Percentiles rank a stretch among this genome's conserved stretches.
phyloP scores from a whole-genome alignment of 2,329 filamentous ascomycete genomes.

The Xylariaceae sp. region DNA sequence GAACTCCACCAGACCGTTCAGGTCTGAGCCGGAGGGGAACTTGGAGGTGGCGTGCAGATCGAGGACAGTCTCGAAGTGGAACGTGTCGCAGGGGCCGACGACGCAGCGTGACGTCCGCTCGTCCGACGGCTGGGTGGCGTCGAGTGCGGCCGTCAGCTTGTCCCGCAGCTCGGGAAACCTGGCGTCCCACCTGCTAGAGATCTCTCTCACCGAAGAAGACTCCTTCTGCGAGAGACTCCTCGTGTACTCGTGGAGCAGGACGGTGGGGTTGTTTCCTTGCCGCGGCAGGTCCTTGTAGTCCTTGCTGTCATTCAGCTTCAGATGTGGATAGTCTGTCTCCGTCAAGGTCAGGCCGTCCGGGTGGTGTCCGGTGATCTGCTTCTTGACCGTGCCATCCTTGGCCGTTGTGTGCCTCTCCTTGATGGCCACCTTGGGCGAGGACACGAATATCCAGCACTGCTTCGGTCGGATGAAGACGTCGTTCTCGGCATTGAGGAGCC shows the following conservation, averaged over 20 bases:
- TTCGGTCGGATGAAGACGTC: constrained; percentile 51
- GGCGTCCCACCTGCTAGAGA: constrained; percentile 52
- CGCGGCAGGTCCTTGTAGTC: constrained; percentile 43
- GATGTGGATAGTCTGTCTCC: constrained; percentile 45
- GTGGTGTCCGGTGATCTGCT: constrained; percentile 23
- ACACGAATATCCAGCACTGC: constrained; percentile 55
- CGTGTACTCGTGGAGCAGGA: constrained; percentile 55
- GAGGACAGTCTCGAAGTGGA: constrained; percentile 58
- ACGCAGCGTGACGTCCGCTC: constrained; percentile 31
- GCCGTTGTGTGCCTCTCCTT: constrained; percentile 37
- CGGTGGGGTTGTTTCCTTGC: constrained; percentile 41
- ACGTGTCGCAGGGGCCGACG: constrained; percentile 45
- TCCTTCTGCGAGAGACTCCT: constrained; percentile 49
- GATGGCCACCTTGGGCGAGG: constrained; percentile 46
- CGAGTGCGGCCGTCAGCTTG: constrained; percentile 42
- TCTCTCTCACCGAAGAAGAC: constrained; percentile 49
- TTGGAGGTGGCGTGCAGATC: constrained; percentile 52
- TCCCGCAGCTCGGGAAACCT: constrained; percentile 53
- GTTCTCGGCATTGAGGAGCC: constrained; percentile 49
- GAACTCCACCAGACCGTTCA: constrained; percentile 56
- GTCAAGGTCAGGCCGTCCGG: constrained; percentile 25
- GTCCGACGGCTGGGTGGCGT: constrained; percentile 37
- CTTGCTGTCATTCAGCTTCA: constrained; percentile 49
- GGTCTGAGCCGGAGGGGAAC: constrained; percentile 54
- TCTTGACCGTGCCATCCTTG: constrained; percentile 27